Evolutionary conservation across 2,329 filamentous ascomycete species (phyloP).

Genomic region (Aspergillus sclerotialis): DNA sequence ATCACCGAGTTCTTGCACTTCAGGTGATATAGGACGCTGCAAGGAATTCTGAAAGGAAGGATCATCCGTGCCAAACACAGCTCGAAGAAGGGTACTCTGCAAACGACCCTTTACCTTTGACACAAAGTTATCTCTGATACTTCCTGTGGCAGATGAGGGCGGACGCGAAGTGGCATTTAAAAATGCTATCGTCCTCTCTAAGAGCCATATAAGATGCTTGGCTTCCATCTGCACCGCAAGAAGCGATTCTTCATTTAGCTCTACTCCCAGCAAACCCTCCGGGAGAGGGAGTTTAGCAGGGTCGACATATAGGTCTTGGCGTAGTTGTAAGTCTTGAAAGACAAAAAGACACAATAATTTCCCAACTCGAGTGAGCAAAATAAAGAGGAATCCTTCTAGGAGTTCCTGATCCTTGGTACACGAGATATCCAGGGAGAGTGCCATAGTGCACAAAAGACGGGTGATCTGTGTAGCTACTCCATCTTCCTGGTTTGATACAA

Average conservation of each 20-base stretch:
- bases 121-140: conserved; percentile 8
- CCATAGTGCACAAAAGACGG: conserved; percentile 24
- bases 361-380: conserved; percentile 33
- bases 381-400: conserved; percentile 36
- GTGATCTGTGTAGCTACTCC: conserved; percentile 14
- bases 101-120: conserved; percentile 22
- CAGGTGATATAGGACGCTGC: conserved; percentile 13
- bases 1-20: conserved; percentile 10
- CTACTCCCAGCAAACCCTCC: conserved; percentile 19
- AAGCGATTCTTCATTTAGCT: conserved; percentile 16
- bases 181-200: conserved; percentile 24
- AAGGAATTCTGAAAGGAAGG: conserved; percentile 22
- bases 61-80: conserved; percentile 33
- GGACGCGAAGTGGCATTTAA: conserved; percentile 10
- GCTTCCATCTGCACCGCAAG: conserved; percentile 26
- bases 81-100: conserved; percentile 36
- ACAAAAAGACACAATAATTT: conserved; percentile 32
- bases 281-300: conserved; percentile 23
- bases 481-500: conserved; percentile 5
- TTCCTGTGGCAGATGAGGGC: background rate
- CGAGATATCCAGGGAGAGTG: conserved; percentile 19
- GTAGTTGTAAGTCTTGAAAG: conserved; percentile 28
- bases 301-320: conserved; percentile 16
- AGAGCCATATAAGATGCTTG: conserved; percentile 27
- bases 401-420: conserved; percentile 23